These are phyloP conservation scores for Dactylonectria macrodidyma DNA, from an alignment of 2,329 filamentous ascomycete genomes.

Conservation along the genomic window DNA sequence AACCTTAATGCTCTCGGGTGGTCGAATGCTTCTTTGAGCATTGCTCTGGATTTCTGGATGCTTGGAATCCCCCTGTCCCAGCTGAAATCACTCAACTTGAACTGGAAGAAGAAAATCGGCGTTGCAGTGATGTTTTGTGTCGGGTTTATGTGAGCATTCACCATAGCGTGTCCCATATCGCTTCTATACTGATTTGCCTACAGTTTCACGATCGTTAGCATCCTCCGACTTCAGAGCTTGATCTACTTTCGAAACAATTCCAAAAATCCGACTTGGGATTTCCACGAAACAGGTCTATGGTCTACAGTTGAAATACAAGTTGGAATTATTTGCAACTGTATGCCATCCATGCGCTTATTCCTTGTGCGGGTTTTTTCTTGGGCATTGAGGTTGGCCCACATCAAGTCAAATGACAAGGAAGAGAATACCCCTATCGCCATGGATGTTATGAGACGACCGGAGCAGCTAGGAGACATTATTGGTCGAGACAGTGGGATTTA, in stretches of 20 bases:
- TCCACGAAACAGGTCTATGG: constrained; percentile 3
- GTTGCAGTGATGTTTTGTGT: constrained; percentile 17
- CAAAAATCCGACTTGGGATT: constrained; percentile 12
- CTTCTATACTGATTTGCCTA: too few relatives aligned
- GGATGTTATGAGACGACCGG: too few relatives aligned
- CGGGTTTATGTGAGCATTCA: constrained; percentile 3
- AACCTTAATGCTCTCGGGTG: constrained; percentile 25
- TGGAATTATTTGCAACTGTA: constrained; percentile 13
- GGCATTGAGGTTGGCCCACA: too few relatives aligned
- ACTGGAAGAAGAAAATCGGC: constrained; percentile 16
- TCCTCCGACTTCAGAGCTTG: constrained; percentile 4
- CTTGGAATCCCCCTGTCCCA: constrained; percentile 14
- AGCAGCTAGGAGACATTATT: too few relatives aligned
- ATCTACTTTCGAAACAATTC: not conserved
- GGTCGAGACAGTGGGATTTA: too few relatives aligned
- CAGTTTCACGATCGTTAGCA: constrained; percentile 15
- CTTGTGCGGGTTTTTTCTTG: not conserved
- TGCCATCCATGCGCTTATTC: constrained; percentile 8
- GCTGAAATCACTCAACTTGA: not conserved
- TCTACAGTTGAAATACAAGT: constrained; percentile 15
- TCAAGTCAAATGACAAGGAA: too few relatives aligned
- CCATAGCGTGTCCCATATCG: too few relatives aligned
- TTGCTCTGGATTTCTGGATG: constrained; percentile 19
- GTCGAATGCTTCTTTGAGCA: constrained; percentile 30
- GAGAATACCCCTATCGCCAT: too few relatives aligned